Conservation (phyloP, 2,329 filamentous ascomycete genomes). For the Dactylellina haptotyla region DNA sequence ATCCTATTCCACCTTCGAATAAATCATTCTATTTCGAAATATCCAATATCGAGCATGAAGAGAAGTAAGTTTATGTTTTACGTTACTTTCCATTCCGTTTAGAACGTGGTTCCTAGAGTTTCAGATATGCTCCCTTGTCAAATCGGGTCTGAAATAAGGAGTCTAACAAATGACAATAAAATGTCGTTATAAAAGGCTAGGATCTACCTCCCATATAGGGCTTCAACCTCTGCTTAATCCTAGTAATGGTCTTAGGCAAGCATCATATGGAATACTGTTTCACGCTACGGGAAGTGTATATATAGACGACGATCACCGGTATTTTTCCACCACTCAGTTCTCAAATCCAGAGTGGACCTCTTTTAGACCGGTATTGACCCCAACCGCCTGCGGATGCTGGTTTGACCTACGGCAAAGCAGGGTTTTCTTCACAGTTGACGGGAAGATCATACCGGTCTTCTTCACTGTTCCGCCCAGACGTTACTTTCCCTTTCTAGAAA, state of each 20-base stretch:
- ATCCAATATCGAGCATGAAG: background rate
- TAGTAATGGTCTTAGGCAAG: no score
- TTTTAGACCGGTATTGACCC: background rate
- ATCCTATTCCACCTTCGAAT: slow-evolving; percentile 3
- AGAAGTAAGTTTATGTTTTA: background rate
- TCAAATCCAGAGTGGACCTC: background rate
- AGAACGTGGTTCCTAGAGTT: background rate
- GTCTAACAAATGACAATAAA: background rate
- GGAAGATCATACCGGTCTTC: background rate
- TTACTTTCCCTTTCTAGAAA: background rate
- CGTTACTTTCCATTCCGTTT: no score
- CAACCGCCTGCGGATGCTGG: slow-evolving; percentile 1
- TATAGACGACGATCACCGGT: background rate
- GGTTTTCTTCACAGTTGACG: slow-evolving; percentile 14
- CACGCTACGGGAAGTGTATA: background rate
- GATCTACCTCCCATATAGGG: background rate
- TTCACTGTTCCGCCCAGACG: background rate
- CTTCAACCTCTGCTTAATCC: background rate
- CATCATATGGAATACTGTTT: no score
- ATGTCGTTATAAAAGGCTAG: background rate
- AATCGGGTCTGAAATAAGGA: no score
- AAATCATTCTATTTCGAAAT: slow-evolving; percentile 31
- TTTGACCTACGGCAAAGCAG: background rate
- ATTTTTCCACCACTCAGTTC: background rate
- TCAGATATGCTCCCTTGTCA: background rate